Evolutionary conservation across 2,329 filamentous ascomycete species (phyloP), one percentile per base, ranked within the genome.

Genomic region (Fusarium nygamai): DNA sequence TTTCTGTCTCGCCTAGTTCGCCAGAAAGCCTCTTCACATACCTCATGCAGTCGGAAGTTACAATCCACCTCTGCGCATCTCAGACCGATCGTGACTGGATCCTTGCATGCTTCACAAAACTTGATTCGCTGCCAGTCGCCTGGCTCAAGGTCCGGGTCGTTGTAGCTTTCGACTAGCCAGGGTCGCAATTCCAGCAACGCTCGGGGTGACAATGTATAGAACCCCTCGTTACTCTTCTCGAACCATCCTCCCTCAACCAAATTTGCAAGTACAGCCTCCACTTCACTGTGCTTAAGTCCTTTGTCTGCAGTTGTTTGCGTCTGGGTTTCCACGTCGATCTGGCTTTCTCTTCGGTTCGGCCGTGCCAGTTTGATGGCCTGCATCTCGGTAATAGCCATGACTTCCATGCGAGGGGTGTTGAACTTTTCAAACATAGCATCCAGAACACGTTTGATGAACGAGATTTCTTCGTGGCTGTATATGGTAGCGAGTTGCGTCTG

Each of bases 401-500:
- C 89, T 83, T 99, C 96, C 78, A 91, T 90, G n/a, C 90, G 87
- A 14, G 86, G 88, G 0, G 92, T 94, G 80, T 98, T 98, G 84
- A 94, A 91, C 27, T 90, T 92, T 73, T 97, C 94, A 80, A 98
- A 99, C 90, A 99, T 97, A 76, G 89, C 91, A 81, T 98, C 95
- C 2, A 99, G 88, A 7, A 98, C 82, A 14, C 96, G 88, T 83
- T 97, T 96, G 62, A 98, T 90, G 81, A 94, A 99, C 1, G 93
- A 91, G 38, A 98, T 93, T 84, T 98, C 95, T 75, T 98, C 95
- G 1, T 94, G 85, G 13, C 88, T 89, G 80, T 93, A 93, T 0
- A 90, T 91, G 1, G 96, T 98, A 5, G 95, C 94, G 44, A 98
- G 88, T 79, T 98, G 96, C 1, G 94, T 97, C 68, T 96, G 86